These are phyloP conservation scores for Aspergillus baeticus DNA, from an alignment of 495 filamentous ascomycete species.

Conservation along the genomic window DNA sequence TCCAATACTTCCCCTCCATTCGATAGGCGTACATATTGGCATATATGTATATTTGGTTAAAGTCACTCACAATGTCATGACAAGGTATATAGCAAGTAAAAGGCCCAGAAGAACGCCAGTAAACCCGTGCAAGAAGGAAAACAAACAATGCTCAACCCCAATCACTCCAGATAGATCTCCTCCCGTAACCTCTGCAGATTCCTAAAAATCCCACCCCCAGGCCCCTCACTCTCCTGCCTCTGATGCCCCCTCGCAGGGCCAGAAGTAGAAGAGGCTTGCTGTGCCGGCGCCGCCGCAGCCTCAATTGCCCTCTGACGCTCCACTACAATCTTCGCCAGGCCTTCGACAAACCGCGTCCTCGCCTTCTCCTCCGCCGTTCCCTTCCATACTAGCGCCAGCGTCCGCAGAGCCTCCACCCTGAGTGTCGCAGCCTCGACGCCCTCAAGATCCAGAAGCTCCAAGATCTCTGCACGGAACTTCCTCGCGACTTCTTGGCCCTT, in stretches of 20 bases:
- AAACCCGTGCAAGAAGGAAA: neutral
- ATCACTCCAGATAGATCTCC: conserved; percentile 60
- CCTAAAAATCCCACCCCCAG: conserved; percentile 74
- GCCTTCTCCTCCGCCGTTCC: conserved; percentile 92
- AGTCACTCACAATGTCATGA: neutral
- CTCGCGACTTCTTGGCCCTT: conserved; percentile 74
- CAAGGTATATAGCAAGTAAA: neutral
- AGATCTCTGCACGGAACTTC: conserved; percentile 68
- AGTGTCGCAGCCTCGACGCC: conserved; percentile 65
- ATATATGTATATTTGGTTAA: no score
- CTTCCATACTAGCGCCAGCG: conserved; percentile 78
- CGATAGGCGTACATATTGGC: no score
- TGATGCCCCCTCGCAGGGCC: conserved; percentile 25
- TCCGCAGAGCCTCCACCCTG: conserved; percentile 70
- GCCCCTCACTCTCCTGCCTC: conserved; percentile 44
- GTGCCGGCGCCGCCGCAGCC: conserved; percentile 39
- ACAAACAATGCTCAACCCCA: neutral
- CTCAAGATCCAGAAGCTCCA: conserved; percentile 58
- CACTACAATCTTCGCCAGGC: conserved; percentile 60
- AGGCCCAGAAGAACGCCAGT: neutral
- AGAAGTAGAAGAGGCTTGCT: conserved; percentile 13
- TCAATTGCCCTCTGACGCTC: conserved; percentile 57
- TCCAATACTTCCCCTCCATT: no score
- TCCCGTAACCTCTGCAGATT: conserved; percentile 77
- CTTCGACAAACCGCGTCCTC: conserved; percentile 75